phyloP scores from a whole-genome alignment of 495 filamentous ascomycete species.

The Aspergillus kassunensis region DNA sequence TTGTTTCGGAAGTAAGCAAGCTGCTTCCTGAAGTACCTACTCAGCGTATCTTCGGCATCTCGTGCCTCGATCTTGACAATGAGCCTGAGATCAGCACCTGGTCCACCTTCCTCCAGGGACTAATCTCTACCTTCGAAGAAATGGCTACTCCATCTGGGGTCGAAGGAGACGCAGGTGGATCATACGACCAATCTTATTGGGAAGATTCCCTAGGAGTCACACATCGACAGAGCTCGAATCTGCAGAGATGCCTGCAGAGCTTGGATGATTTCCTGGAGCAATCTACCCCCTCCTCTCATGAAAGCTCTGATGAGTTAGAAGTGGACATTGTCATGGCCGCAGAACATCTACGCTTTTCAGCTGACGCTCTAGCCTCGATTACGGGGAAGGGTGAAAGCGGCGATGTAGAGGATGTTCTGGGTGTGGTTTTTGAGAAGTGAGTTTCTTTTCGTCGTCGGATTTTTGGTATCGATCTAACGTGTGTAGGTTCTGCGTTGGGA shows the following conservation, averaged over 20 bases:
- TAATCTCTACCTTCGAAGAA: slow-evolving; percentile 63
- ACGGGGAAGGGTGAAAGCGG: slow-evolving; percentile 82
- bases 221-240: slow-evolving; percentile 78
- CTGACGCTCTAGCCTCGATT: slow-evolving; percentile 74
- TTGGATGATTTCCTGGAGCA: slow-evolving; percentile 64
- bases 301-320: slow-evolving; percentile 32
- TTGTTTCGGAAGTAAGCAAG: slow-evolving; percentile 22
- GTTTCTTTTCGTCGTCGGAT: slow-evolving; percentile 14
- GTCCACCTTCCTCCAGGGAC: slow-evolving; percentile 59
- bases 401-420: slow-evolving; percentile 95
- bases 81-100: slow-evolving; percentile 33
- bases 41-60: slow-evolving; percentile 58
- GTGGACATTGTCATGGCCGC: slow-evolving; percentile 91
- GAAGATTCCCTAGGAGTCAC: slow-evolving; percentile 87
- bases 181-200: slow-evolving; percentile 53
- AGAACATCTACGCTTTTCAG: slow-evolving; percentile 80
- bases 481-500: slow-evolving; percentile 65
- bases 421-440: slow-evolving; percentile 96
- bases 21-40: slow-evolving; percentile 36
- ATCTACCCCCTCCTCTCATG: slow-evolving; percentile 10
- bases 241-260: slow-evolving; percentile 64
- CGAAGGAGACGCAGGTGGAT: slow-evolving; percentile 33
- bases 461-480: slow-evolving; percentile 6
- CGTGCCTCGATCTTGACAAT: slow-evolving; percentile 53
- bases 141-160: slow-evolving; percentile 61